Evolutionary conservation across 1,284 basidiomycete genomes (phyloP), one percentile per base, ranked within the genome.

Genomic region (Irpex sp.): DNA sequence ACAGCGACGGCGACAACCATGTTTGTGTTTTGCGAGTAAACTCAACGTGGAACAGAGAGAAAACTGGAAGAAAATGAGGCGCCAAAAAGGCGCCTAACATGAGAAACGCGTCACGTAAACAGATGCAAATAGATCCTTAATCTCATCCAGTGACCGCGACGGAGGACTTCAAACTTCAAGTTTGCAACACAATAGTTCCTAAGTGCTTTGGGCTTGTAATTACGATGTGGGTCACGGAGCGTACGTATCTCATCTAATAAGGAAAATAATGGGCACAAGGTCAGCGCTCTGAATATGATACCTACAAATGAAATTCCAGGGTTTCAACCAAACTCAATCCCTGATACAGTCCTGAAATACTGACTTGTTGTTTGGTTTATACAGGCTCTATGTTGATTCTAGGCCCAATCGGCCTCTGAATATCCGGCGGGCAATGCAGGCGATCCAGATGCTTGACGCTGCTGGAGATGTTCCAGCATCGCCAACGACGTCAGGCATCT

Each of bases 1-100:
- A 67, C 19, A 49, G 66, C 61, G 35, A 67, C 54, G 46, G 63
- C 63, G 58, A 61, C 61, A 31, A 60, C 58, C 66, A 65, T 65
- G 36, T 31, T 64, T 58, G 60, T 61, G 60, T 57, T 51, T 26
- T 33, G 8, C 13, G 50, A 43, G 33, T 56, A 60, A 53, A 50
- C 43, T 54, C 21, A 57, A 50, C 56, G 57, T 62, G n/a, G 50
- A 51, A 51, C 26, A 35, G 54, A 53, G 39, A 54, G 36, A 59
- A 55, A 53, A 60, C 47, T 53, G 31, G 7, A 6, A 35, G 51
- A 46, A 31, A 55, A 60, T 43, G 19, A 59, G 53, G 43, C 63
- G 61, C 53, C 33, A 3, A 8, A 35, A 35, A 35, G 33, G 33
- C 21, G 37, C 58, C 61, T 56, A 65, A 63, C 60, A 56, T 61